These are phyloP conservation scores for Kokia cookei DNA, from an alignment of 441 rosid genomes.

Conservation along the genomic window DNA sequence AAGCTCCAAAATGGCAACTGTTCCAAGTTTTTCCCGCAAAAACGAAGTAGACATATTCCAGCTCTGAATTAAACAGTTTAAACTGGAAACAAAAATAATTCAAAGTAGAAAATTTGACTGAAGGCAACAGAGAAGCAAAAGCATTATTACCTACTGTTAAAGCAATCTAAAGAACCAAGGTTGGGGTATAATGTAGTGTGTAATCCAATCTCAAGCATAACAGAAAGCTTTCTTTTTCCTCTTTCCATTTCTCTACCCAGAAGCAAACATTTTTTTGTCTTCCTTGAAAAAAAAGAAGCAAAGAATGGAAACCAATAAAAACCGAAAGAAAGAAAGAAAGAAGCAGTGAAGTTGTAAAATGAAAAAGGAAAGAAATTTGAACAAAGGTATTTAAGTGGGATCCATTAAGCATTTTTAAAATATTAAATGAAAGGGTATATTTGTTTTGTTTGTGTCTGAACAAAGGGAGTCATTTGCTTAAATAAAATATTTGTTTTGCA, in stretches of 20 bases:
- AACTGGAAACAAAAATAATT: neutral
- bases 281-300: neutral
- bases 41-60: neutral
- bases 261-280: neutral
- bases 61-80: neutral
- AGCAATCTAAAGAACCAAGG: constrained; percentile 35
- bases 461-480: neutral
- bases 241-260: neutral
- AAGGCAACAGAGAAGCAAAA: constrained; percentile 12
- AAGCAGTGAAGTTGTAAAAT: neutral
- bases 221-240: neutral
- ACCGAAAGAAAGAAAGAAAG: neutral
- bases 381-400: constrained; percentile 2
- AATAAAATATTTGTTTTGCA: neutral
- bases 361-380: neutral
- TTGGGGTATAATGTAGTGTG: constrained; percentile 10
- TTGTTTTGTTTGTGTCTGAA: neutral
- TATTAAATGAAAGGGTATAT: neutral
- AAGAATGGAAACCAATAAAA: neutral
- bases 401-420: neutral
- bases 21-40: neutral
- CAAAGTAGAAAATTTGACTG: neutral
- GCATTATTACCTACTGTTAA: constrained; percentile 40
- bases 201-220: neutral
- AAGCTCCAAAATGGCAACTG: constrained; percentile 5